These are phyloP conservation scores for Eucalyptus curtisii DNA, from an alignment of 345 rosid species.

Conservation along the genomic window DNA sequence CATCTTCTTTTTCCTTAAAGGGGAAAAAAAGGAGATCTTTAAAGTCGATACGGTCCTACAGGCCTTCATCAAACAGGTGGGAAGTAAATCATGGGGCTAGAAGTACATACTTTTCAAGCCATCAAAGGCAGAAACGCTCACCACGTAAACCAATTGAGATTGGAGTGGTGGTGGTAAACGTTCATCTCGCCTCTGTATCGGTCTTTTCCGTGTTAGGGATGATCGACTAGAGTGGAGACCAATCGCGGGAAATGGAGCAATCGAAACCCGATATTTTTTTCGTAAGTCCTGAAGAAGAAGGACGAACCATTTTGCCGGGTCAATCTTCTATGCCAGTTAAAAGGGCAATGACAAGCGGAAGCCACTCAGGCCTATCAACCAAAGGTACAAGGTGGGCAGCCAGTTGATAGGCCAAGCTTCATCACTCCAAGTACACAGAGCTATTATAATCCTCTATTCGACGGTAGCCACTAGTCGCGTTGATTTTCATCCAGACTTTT, in stretches of 20 bases:
- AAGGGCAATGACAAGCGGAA: background rate
- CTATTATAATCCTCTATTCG: no score
- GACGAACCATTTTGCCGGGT: background rate
- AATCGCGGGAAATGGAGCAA: background rate
- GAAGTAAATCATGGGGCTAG: background rate
- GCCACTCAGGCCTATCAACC: background rate
- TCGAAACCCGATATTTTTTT: background rate
- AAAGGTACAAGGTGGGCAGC: no score
- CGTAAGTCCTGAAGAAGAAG: background rate
- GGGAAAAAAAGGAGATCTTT: background rate
- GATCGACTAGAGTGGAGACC: background rate
- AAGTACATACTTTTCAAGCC: background rate
- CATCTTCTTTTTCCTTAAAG: background rate
- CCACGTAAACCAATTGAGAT: background rate
- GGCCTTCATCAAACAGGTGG: background rate
- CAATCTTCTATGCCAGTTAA: background rate
- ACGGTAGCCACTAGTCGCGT: no score
- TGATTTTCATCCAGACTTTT: accelerated
- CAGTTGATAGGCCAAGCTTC: background rate
- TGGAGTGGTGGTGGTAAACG: background rate
- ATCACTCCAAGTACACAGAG: no score
- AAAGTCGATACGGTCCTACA: background rate
- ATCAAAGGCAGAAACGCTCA: background rate
- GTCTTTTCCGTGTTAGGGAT: background rate
- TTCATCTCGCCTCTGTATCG: background rate